phyloP scores from a whole-genome alignment of 2,329 filamentous ascomycete genomes.

The Aureobasidium zeae region DNA sequence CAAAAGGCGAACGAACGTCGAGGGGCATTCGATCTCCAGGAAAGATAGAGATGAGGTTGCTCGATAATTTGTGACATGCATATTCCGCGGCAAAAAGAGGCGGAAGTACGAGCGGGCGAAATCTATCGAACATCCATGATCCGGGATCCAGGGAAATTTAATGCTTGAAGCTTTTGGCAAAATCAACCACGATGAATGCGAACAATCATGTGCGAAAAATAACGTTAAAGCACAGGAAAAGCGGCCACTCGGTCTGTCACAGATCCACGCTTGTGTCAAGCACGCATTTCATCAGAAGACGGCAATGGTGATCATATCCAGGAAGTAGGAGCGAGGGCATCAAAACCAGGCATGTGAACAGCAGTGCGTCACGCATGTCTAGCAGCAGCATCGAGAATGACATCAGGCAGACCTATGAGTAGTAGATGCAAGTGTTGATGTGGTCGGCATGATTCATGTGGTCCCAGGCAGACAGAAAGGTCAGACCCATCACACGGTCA shows the following conservation, averaged over 20 bases:
- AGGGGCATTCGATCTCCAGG: no score
- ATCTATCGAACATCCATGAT: constrained; percentile 1
- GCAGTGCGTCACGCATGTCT: constrained; percentile 15
- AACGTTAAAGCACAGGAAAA: constrained; percentile 3
- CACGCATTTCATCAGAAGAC: neutral
- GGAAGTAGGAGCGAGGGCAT: constrained; percentile 2
- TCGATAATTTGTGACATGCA: no score
- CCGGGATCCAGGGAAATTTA: constrained; percentile 5
- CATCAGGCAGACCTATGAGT: constrained; percentile 13
- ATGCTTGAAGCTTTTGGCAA: neutral
- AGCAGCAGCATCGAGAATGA: constrained; percentile 14
- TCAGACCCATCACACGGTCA: constrained; percentile 15
- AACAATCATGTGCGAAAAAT: constrained; percentile 3
- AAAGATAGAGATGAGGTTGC: no score
- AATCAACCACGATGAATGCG: constrained; percentile 7
- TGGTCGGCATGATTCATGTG: constrained; percentile 1
- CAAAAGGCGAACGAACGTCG: no score
- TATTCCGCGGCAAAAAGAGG: no score
- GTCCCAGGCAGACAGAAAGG: constrained; percentile 1
- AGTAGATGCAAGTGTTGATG: constrained; percentile 3
- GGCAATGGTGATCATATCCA: constrained; percentile 11
- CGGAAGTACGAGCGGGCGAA: no score
- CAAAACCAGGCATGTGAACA: constrained; percentile 14
- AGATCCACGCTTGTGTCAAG: constrained; percentile 10
- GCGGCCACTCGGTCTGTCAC: constrained; percentile 2